Conservation (phyloP, 1,284 basidiomycete species). For the Ganoderma boninense region DNA sequence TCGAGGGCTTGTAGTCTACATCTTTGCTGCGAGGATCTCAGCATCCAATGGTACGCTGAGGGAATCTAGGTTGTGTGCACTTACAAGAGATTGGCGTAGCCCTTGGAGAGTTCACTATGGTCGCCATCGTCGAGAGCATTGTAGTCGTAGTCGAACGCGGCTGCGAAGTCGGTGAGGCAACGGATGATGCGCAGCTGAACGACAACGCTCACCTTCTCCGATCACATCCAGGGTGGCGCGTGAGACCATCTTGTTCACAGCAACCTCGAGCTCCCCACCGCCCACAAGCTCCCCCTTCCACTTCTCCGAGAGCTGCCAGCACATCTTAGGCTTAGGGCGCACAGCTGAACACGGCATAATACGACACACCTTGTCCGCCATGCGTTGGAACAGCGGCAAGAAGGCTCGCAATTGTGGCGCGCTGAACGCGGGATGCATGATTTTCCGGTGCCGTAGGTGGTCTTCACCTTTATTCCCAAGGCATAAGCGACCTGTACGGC, state of each 20-base stretch:
- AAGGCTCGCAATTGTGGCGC: slow-evolving; percentile 32
- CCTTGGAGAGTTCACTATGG: slow-evolving; percentile 34
- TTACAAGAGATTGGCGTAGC: slow-evolving; percentile 44
- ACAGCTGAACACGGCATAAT: neutral
- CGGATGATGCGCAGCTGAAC: neutral
- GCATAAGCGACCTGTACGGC: too few species aligned
- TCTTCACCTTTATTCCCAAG: slow-evolving; percentile 22
- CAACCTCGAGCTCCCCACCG: slow-evolving; percentile 11
- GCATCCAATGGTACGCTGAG: neutral
- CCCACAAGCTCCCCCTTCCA: slow-evolving; percentile 29
- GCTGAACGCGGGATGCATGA: slow-evolving; percentile 42
- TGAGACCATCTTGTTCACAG: slow-evolving; percentile 36
- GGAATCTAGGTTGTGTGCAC: slow-evolving; percentile 12
- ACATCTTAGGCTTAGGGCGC: too few species aligned
- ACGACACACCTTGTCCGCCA: slow-evolving; percentile 26
- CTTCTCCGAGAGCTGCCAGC: slow-evolving; percentile 27
- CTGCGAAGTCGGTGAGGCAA: slow-evolving; percentile 18
- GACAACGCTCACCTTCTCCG: slow-evolving; percentile 38
- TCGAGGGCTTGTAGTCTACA: slow-evolving; percentile 34
- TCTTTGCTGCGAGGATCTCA: slow-evolving; percentile 4
- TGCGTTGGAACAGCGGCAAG: slow-evolving; percentile 34
- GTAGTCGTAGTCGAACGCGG: slow-evolving; percentile 43
- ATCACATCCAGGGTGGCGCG: slow-evolving; percentile 43
- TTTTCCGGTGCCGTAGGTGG: slow-evolving; percentile 41
- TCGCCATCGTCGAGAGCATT: slow-evolving; percentile 37